Percentiles rank a stretch among this genome's conserved stretches.
phyloP scores from a whole-genome alignment of 2,329 filamentous ascomycete genomes.

The Capronia coronata region DNA sequence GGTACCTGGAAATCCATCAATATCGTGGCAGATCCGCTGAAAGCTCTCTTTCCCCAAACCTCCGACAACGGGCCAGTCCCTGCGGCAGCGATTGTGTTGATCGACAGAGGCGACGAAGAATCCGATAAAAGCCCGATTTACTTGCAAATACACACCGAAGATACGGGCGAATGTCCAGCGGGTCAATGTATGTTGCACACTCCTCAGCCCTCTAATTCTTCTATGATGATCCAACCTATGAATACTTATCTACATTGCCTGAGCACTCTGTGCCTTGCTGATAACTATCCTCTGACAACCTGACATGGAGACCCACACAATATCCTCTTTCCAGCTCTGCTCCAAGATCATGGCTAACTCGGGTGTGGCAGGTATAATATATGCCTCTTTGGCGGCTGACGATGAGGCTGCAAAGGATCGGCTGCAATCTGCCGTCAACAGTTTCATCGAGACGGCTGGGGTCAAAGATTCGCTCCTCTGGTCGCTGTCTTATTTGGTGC shows the following conservation, averaged over 20 bases:
- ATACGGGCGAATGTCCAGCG: conserved; percentile 82
- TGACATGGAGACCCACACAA: conserved; percentile 52
- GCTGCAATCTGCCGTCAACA: conserved; percentile 17
- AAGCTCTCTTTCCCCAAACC: conserved; percentile 60
- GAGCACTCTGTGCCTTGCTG: conserved; percentile 71
- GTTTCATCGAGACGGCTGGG: conserved; percentile 13
- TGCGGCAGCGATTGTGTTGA: conserved; percentile 53
- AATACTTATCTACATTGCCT: conserved; percentile 99
- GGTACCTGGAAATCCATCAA: conserved; percentile 45
- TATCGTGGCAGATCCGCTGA: conserved; percentile 61
- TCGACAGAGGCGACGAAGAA: conserved; percentile 33
- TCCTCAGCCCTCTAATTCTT: conserved; percentile 21
- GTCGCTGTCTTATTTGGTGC: conserved; percentile 40
- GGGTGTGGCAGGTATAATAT: conserved; percentile 49
- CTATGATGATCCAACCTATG: conserved; percentile 69
- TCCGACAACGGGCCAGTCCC: conserved; percentile 71
- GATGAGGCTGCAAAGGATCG: conserved; percentile 7
- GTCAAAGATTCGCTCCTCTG: conserved; percentile 16
- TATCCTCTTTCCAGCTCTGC: conserved; percentile 8
- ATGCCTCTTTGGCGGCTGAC: conserved; percentile 41
- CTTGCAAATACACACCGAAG: conserved; percentile 71
- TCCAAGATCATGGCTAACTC: conserved; percentile 4
- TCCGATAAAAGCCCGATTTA: conserved; percentile 46
- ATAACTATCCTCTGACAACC: conserved; percentile 79
- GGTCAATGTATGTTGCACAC: conserved; percentile 75